Conservation (phyloP, 1,284 basidiomycete genomes). For the Rhodofomes roseus region DNA sequence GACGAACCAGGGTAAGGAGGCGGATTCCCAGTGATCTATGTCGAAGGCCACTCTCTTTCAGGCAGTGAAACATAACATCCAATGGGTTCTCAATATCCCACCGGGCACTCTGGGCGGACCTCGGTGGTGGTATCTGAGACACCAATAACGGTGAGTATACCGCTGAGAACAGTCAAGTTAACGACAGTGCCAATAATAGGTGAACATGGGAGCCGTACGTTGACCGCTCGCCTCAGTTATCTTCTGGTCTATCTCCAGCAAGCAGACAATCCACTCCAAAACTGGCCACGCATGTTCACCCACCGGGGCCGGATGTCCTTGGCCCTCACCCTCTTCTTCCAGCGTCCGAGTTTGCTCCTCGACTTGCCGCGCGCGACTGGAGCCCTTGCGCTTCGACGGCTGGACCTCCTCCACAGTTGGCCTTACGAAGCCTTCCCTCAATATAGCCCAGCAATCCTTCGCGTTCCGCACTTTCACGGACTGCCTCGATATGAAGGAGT, state of each 20-base stretch:
- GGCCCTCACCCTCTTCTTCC: conserved; percentile 25
- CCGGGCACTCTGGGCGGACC: conserved; percentile 41
- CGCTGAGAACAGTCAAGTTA: conserved; percentile 31
- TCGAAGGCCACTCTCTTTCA: conserved; percentile 38
- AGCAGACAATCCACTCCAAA: conserved; percentile 57
- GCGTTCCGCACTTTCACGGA: conserved; percentile 48
- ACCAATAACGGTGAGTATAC: conserved; percentile 56
- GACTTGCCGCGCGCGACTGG: conserved; percentile 22
- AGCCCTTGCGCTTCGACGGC: conserved; percentile 22
- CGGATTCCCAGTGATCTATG: conserved; percentile 42
- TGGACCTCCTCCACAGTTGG: conserved; percentile 22
- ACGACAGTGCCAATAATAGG: not conserved
- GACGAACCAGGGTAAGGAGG: conserved; percentile 47
- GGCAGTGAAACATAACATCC: conserved; percentile 50
- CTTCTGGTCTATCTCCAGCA: conserved; percentile 63
- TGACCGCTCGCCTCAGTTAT: conserved; percentile 28
- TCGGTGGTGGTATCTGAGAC: conserved; percentile 61
- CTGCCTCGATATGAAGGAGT: conserved; percentile 54
- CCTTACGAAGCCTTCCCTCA: conserved; percentile 50
- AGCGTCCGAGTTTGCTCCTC: conserved; percentile 21
- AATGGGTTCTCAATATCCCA: conserved; percentile 58
- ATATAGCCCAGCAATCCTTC: conserved; percentile 58
- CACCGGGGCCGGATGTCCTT: conserved; percentile 32
- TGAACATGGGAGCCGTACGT: conserved; percentile 22
- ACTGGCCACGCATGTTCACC: conserved; percentile 61